These are phyloP conservation scores for Sarocladiaceae sp. DNA, from an alignment of 2,329 filamentous ascomycete genomes.

Conservation along the genomic window DNA sequence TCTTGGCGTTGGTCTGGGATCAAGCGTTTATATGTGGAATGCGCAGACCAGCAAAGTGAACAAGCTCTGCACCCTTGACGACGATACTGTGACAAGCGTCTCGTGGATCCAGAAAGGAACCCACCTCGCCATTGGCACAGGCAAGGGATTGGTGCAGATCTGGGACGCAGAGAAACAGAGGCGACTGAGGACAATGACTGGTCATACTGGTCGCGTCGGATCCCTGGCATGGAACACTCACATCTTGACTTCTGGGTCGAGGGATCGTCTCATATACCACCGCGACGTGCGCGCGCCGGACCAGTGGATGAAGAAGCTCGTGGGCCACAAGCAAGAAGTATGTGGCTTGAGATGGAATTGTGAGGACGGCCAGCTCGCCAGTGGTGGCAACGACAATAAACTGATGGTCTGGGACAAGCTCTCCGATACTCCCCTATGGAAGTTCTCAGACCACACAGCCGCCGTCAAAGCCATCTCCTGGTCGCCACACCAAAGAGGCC, in stretches of 20 bases:
- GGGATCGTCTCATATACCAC: slow-evolving; percentile 91
- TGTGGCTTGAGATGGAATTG: slow-evolving; percentile 97
- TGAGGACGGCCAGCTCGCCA: slow-evolving; percentile 90
- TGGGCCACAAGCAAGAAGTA: slow-evolving; percentile 96
- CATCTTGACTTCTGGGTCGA: slow-evolving; percentile 90
- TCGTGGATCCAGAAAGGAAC: slow-evolving; percentile 98
- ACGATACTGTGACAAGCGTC: slow-evolving; percentile 94
- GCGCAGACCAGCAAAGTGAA: slow-evolving; percentile 86
- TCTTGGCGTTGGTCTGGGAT: slow-evolving; percentile 85
- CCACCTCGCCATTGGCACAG: slow-evolving; percentile 91
- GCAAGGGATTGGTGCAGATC: slow-evolving; percentile 92
- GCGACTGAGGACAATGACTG: slow-evolving; percentile 90
- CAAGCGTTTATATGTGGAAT: slow-evolving; percentile 98
- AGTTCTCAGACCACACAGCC: slow-evolving; percentile 91
- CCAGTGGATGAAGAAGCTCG: slow-evolving; percentile 81
- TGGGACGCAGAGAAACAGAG: slow-evolving; percentile 91
- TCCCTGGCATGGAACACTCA: slow-evolving; percentile 97
- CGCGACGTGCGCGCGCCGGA: slow-evolving; percentile 91
- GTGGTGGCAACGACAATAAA: slow-evolving; percentile 97
- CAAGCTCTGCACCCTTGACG: slow-evolving; percentile 86
- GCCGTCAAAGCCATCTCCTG: slow-evolving; percentile 97
- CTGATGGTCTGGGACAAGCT: slow-evolving; percentile 98
- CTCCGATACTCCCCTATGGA: slow-evolving; percentile 86
- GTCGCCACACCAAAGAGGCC: slow-evolving; percentile 91
- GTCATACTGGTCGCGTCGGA: slow-evolving; percentile 88